Evolutionary conservation across 495 filamentous ascomycete genomes (phyloP).

Genomic region (Podospora didyma): DNA sequence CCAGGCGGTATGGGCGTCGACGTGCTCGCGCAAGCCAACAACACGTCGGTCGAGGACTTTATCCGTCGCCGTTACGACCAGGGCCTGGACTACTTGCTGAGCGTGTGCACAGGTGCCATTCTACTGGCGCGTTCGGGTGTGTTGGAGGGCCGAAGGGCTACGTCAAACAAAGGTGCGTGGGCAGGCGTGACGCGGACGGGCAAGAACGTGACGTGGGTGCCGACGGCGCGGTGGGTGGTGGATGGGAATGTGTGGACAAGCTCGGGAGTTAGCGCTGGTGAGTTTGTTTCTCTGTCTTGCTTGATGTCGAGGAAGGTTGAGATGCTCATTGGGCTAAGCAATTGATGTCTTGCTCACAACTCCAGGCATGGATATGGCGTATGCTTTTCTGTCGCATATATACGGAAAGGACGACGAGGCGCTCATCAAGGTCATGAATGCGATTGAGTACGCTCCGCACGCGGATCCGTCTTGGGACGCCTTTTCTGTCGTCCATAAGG

Average conservation of each 20-base stretch:
- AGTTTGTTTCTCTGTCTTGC: not conserved
- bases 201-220: conserved; percentile 53
- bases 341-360: too few relatives aligned
- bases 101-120: conserved; percentile 57
- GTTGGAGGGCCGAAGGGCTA: conserved; percentile 54
- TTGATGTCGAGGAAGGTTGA: conserved; percentile 40
- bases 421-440: conserved; percentile 2
- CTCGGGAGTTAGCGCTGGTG: conserved; percentile 13
- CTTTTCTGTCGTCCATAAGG: conserved; percentile 23
- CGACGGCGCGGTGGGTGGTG: conserved; percentile 58
- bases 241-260: conserved; percentile 66
- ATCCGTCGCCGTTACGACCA: conserved; percentile 38
- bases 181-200: conserved; percentile 37
- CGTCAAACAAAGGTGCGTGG: conserved; percentile 50
- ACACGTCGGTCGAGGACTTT: conserved; percentile 40
- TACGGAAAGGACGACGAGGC: conserved; percentile 34
- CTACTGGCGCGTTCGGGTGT: conserved; percentile 52
- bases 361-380: conserved; percentile 62
- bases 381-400: conserved; percentile 46
- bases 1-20: conserved; percentile 52
- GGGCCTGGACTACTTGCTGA: conserved; percentile 54
- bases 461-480: conserved; percentile 31
- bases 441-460: conserved; percentile 33
- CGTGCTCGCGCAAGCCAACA: conserved; percentile 19
- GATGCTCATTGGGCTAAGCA: conserved; percentile 28